These are phyloP conservation scores for Pichia sp. DNA, from an alignment of 1,139 yeast species.

Conservation along the genomic window DNA sequence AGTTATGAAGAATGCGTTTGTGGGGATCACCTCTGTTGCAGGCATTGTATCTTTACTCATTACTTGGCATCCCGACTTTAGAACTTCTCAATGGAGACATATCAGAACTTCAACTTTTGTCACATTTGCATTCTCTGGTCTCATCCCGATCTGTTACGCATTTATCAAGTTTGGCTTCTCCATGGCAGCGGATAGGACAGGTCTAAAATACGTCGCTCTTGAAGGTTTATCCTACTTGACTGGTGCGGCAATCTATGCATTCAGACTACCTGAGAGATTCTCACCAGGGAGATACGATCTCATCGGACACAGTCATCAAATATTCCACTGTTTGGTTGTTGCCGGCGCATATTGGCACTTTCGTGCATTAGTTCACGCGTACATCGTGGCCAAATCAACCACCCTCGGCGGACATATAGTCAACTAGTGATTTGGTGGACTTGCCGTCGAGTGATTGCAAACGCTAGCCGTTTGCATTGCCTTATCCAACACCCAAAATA, in stretches of 20 bases:
- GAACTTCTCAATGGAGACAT: conserved; percentile 66
- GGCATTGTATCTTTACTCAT: conserved; percentile 59
- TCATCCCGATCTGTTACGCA: conserved; percentile 59
- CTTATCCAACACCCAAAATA: no score
- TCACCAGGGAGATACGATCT: conserved; percentile 64
- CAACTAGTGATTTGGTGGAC: no score
- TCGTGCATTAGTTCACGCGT: conserved; percentile 55
- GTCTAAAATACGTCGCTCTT: conserved; percentile 50
- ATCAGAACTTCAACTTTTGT: conserved; percentile 75
- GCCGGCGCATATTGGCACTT: conserved; percentile 76
- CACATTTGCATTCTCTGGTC: conserved; percentile 72
- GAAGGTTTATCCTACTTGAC: conserved; percentile 71
- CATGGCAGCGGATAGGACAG: conserved; percentile 45
- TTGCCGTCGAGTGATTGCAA: not conserved
- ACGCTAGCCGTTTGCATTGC: conserved; percentile 2
- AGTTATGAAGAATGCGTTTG: conserved; percentile 30
- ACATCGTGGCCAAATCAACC: conserved; percentile 39
- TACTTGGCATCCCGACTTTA: conserved; percentile 59
- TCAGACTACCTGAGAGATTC: conserved; percentile 68
- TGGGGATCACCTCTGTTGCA: conserved; percentile 41
- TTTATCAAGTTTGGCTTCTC: conserved; percentile 36
- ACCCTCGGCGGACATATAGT: conserved; percentile 10
- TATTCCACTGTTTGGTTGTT: conserved; percentile 78
- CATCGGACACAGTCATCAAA: conserved; percentile 82
- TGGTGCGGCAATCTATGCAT: conserved; percentile 78